phyloP scores from a whole-genome alignment of 2,329 filamentous ascomycete genomes.

The Diaporthe australafricana region DNA sequence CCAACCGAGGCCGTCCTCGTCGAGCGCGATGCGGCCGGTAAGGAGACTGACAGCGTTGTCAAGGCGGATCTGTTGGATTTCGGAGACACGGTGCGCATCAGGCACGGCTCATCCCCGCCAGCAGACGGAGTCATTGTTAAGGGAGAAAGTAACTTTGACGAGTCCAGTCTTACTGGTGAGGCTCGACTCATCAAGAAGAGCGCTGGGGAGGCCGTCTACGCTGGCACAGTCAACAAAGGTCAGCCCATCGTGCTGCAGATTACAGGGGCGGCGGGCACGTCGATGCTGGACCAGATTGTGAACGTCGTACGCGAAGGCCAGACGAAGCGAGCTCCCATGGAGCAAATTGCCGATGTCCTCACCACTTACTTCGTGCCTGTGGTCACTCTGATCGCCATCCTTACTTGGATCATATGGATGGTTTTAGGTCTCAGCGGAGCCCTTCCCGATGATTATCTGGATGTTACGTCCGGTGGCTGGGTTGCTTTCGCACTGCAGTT shows the following conservation, averaged over 20 bases:
- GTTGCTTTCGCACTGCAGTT: conserved; percentile 82
- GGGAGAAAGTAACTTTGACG: conserved; percentile 80
- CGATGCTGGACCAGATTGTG: conserved; percentile 85
- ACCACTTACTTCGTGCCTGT: conserved; percentile 83
- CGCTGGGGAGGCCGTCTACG: conserved; percentile 73
- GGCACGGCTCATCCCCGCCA: conserved; percentile 84
- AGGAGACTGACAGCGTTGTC: conserved; percentile 53
- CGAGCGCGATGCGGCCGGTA: conserved; percentile 53
- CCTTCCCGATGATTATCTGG: conserved; percentile 68
- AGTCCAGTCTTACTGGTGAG: conserved; percentile 89
- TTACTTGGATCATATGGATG: conserved; percentile 81
- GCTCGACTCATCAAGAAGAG: conserved; percentile 74
- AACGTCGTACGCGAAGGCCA: conserved; percentile 82
- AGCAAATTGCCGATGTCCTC: conserved; percentile 77
- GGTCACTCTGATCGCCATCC: conserved; percentile 75
- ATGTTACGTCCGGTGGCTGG: conserved; percentile 70
- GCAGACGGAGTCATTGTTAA: conserved; percentile 79
- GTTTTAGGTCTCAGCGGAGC: conserved; percentile 68
- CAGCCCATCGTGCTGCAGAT: conserved; percentile 71
- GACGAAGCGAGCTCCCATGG: conserved; percentile 79
- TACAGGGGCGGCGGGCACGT: conserved; percentile 73
- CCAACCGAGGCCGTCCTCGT: conserved; percentile 82
- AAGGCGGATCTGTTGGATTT: conserved; percentile 79
- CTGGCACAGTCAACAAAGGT: conserved; percentile 81
- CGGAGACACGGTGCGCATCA: conserved; percentile 79